Evolutionary conservation across 169 alveolate species (phyloP).

Genomic region (Cardiosporidium cionae): DNA sequence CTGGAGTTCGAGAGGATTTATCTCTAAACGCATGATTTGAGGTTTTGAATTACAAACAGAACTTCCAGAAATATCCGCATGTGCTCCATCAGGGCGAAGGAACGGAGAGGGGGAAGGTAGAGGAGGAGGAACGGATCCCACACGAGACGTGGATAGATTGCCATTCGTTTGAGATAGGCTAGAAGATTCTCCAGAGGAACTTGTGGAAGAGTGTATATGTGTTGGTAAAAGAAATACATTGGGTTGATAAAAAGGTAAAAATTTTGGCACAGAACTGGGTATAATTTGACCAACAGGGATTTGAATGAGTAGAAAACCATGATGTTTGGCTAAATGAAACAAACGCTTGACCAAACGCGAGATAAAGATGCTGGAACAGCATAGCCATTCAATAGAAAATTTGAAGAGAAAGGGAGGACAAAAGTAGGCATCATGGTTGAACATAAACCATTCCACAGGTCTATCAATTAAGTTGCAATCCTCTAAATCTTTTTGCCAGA

Average conservation of each 20-base stretch:
- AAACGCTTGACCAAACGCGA: background rate
- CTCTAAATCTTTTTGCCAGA: background rate
- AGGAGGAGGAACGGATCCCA: too few relatives aligned
- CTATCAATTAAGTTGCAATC: background rate
- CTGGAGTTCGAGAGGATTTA: background rate
- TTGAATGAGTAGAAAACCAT: background rate
- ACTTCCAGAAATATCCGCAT: too few relatives aligned
- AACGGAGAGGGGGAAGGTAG: too few relatives aligned
- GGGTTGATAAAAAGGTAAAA: background rate
- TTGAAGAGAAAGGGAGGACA: background rate
- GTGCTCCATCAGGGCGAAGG: too few relatives aligned
- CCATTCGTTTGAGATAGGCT: too few relatives aligned
- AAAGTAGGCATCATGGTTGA: background rate
- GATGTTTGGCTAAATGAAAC: background rate
- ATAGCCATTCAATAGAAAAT: constrained; percentile 1
- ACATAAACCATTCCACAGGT: background rate
- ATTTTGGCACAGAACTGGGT: background rate
- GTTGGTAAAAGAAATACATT: too few relatives aligned
- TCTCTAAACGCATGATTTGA: too few relatives aligned
- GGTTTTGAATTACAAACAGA: too few relatives aligned
- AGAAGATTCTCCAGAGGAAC: too few relatives aligned
- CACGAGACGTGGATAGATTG: too few relatives aligned
- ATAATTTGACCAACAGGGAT: background rate
- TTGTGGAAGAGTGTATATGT: too few relatives aligned
- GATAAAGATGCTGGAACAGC: background rate